Base-by-base conservation (phyloP, 805 yeast species). In the Monosporozyma yasuniensis region DNA sequence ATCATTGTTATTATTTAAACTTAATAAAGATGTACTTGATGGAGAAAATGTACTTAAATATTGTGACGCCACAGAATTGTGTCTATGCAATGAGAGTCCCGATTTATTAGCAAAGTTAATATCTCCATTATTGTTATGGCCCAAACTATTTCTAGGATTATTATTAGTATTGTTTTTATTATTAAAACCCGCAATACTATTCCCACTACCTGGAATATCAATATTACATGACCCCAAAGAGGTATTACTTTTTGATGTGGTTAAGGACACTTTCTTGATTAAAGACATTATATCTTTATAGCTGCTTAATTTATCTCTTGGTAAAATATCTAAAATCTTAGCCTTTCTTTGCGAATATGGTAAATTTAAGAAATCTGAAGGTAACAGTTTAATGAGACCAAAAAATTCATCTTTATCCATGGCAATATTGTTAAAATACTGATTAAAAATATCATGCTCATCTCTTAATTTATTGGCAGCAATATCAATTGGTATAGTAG, bases 301-400 rank as follows among this genome's bases (percentile, higher is more conserved):
- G 50, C 68, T 65, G 22, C 64, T 66, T 19, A 60, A 56, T 51
- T 68, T 68, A 16, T 65, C 69, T 21, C 61, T 56, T 8, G 75
- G 74, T 16, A 68, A 60, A n/a, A 68, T 39, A 16, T 68, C 69
- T 12, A 61, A 44, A 51, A 71, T 50, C 2, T 69, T 51, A 54
- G 71, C 78, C 50, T 78, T 76, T 48, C 87, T 67, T 56, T 78
- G 83, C 1, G 84, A 78, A 58, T 80, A 80, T 0, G 85, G 84
- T 52, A 79, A 65, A 22, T 74, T 76, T 50, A 72, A 67, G 58
- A 80, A 81, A 57, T 79, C 74, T 1, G 71, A 63, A 0, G 86
- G 86, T 21, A 80, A 59, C 46, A 61, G 57, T 3, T 56, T 58
- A 14, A 67, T 59, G 8, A 72, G 46, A 16, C 59, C 51, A n/a